phyloP scores from a whole-genome alignment of 108 stramenopile species.

The Discostella pseudostelligera region DNA sequence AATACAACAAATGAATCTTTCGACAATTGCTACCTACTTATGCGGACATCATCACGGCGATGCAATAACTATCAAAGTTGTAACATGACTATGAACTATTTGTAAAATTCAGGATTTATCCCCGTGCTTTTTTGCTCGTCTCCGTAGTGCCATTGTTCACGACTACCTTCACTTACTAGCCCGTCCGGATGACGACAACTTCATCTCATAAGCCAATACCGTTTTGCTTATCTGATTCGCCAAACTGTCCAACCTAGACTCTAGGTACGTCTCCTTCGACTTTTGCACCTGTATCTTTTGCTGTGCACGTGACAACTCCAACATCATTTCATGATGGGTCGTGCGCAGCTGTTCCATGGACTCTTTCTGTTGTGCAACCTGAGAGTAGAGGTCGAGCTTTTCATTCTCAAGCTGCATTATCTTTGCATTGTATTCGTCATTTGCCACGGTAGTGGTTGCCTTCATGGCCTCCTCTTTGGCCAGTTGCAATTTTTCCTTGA shows the following conservation, averaged over 20 bases:
- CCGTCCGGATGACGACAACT: slow-evolving; percentile 2
- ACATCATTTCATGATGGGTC: slow-evolving; percentile 20
- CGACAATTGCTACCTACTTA: no score
- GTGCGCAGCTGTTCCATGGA: slow-evolving; percentile 21
- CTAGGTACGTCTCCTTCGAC: slow-evolving; percentile 44
- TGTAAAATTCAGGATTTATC: no score
- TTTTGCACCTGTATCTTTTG: slow-evolving; percentile 40
- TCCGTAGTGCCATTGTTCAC: no score
- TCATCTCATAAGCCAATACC: slow-evolving; percentile 26
- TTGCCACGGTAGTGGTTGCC: not conserved
- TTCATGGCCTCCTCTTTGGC: slow-evolving; percentile 1
- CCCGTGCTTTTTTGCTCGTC: no score
- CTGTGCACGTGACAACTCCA: slow-evolving; percentile 37
- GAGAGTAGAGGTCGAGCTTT: slow-evolving; percentile 12
- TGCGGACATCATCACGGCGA: no score
- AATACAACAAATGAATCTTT: no score
- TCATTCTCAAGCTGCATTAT: slow-evolving; percentile 12
- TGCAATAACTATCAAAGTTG: no score
- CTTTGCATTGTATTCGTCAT: slow-evolving; percentile 1
- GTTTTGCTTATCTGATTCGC: slow-evolving; percentile 18
- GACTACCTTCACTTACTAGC: no score
- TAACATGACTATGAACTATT: no score
- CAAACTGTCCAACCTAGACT: slow-evolving; percentile 33
- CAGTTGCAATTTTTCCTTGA: slow-evolving; percentile 11
- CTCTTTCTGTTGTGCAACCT: slow-evolving; percentile 6